Percentiles rank a stretch among this genome's conserved stretches.
These are phyloP conservation scores for Fraxinus anomala DNA, from an alignment of 257 asterid genomes.

Conservation along the genomic window DNA sequence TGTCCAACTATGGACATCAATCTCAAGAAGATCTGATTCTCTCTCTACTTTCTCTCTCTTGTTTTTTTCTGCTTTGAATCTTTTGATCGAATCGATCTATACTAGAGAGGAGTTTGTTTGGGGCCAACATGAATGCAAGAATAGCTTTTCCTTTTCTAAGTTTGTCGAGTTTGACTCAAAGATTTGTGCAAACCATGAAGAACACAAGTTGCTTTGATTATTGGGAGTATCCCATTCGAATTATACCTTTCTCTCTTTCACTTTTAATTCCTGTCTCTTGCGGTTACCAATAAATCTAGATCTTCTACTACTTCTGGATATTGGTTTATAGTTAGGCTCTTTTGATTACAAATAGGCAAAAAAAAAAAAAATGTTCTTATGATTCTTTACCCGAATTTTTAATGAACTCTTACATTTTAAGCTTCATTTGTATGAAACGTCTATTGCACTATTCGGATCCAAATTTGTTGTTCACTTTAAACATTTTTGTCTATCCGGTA, in stretches of 20 bases:
- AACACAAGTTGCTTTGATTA: conserved; percentile 75
- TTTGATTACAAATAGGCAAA: no score
- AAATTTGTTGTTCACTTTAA: no score
- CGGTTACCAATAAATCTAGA: no score
- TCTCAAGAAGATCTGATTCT: conserved; percentile 68
- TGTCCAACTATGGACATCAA: conserved; percentile 61
- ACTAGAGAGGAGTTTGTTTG: conserved; percentile 41
- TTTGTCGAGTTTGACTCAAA: conserved; percentile 73
- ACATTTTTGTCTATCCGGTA: no score
- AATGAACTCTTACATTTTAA: no score
- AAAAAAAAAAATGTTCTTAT: no score
- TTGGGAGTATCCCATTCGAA: conserved; percentile 53
- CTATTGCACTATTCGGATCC: no score
- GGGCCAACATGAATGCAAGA: conserved; percentile 20
- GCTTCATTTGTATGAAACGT: no score
- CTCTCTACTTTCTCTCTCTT: conserved; percentile 23
- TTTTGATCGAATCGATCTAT: conserved; percentile 63
- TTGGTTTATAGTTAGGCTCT: no score
- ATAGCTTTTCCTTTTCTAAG: conserved; percentile 32
- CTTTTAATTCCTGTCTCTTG: not conserved
- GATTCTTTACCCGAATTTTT: no score
- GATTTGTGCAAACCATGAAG: conserved; percentile 50
- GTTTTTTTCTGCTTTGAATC: conserved; percentile 38
- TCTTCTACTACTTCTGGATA: no score
- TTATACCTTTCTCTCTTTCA: conserved; percentile 33